Evolutionary conservation across 139 green algal genomes (phyloP).

Genomic region (Desmodesmus armatus): DNA sequence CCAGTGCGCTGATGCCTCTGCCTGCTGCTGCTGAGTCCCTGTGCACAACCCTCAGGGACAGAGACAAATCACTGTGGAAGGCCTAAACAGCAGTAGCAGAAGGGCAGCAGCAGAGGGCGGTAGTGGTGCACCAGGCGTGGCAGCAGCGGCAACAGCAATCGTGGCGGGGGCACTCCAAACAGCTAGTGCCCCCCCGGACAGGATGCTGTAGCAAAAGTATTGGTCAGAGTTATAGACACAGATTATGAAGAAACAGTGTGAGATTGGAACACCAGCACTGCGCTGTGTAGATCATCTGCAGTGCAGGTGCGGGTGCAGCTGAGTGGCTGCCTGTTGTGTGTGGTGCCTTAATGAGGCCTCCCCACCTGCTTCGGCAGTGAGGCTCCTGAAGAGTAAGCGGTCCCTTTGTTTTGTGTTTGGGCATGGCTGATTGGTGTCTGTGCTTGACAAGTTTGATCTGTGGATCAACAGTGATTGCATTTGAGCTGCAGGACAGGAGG

Average conservation of each 20-base stretch:
- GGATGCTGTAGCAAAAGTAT: too few species aligned
- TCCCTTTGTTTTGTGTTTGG: conserved; percentile 35
- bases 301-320: neutral
- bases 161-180: too few species aligned
- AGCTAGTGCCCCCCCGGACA: too few species aligned
- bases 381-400: conserved; percentile 8
- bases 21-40: conserved; percentile 28
- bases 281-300: neutral
- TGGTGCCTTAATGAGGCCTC: neutral
- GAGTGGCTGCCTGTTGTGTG: neutral
- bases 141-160: neutral
- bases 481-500: too few species aligned
- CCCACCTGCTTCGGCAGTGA: conserved; percentile 1
- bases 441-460: too few species aligned
- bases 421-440: too few species aligned
- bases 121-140: neutral
- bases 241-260: too few species aligned
- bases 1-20: conserved; percentile 15
- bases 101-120: neutral
- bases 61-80: neutral
- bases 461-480: too few species aligned
- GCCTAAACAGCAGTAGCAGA: neutral
- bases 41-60: conserved; percentile 13
- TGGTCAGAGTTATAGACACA: too few species aligned
- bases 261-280: neutral